Base-by-base conservation (phyloP, 495 filamentous ascomycete genomes). In the Aspergillus nanangensis region DNA sequence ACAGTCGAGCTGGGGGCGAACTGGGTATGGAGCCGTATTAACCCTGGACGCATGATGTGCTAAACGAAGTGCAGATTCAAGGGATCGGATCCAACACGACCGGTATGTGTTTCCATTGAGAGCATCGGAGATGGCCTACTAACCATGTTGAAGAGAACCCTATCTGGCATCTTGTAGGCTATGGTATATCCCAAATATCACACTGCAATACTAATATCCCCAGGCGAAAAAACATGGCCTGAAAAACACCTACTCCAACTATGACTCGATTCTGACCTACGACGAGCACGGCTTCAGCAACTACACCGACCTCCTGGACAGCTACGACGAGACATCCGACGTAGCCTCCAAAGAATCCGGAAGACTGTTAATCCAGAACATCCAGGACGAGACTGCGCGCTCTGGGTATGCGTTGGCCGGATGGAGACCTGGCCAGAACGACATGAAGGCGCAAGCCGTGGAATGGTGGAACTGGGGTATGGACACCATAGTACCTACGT, bases 1-100 rank as follows among this genome's bases (percentile, higher is more conserved):
- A 70, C 62, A 1, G 65, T 87, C n/a, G 83, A 87, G 56, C 63
- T 82, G 13, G 83, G 83, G 8, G 83, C 82, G 8, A 87, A 87
- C 48, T 87, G 83, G 83, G 79, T 72, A 65, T 41, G 50, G 34
- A n/a, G 17, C 22, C 24, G 0, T 5, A 14, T 22, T 27, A 5
- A 18, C 11, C 19, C 23, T 5, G 1, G 17, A 19, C 22, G 14
- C n/a, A 29, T 24, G 4, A 37, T 20, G 4, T 22, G 9, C 14
- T 35, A 23, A 36, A n/a, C 38, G 22, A 37, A 39, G 36, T 5
- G 2, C 29, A 74, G 72, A 52, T 89, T 1, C 84, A 90, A 69
- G 85, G 86, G 0, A 63, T 86, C 5, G 83, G 77, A 1, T 52
- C 50, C 0, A n/a, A 33, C 5, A 50, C 35, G 0, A 21, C 38